These are phyloP conservation scores for Tieghemostelium lacteum DNA, from an alignment of 78 protist genomes.

Conservation along the genomic window DNA sequence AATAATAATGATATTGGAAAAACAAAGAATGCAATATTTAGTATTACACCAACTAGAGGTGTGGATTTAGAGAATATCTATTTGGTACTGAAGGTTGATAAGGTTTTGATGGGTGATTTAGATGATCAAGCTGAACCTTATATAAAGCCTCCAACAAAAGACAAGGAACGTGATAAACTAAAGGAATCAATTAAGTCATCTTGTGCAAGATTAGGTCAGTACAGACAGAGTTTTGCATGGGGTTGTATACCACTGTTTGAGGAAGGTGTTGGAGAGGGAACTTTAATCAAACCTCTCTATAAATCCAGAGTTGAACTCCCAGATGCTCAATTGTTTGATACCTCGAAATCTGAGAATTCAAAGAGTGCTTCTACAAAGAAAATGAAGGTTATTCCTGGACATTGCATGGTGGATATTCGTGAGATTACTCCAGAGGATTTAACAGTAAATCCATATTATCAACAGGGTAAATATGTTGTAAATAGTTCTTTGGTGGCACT, in stretches of 20 bases:
- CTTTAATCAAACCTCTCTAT: constrained; percentile 51
- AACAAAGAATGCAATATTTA: constrained; percentile 34
- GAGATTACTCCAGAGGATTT: constrained; percentile 9
- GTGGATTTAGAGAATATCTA: constrained; percentile 44
- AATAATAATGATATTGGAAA: neutral
- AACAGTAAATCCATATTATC: neutral
- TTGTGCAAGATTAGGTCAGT: constrained; percentile 39
- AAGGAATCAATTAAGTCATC: constrained; percentile 33
- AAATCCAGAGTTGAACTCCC: constrained; percentile 35
- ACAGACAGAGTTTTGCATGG: constrained; percentile 74
- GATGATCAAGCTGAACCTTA: constrained; percentile 73
- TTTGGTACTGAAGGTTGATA: constrained; percentile 44
- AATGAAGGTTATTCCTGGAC: constrained; percentile 57
- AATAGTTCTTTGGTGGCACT: constrained; percentile 25
- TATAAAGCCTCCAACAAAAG: constrained; percentile 37
- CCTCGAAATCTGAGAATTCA: constrained; percentile 36
- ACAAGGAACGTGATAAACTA: constrained; percentile 62
- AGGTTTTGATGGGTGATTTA: constrained; percentile 61
- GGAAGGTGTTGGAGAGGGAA: constrained; percentile 57
- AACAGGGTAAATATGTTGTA: constrained; percentile 1
- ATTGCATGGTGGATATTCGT: constrained; percentile 36
- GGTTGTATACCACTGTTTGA: constrained; percentile 72
- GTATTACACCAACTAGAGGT: neutral
- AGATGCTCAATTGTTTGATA: constrained; percentile 48
- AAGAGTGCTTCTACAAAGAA: constrained; percentile 63